Evolutionary conservation across 148 eudicot species (phyloP).

Genomic region (Beta vulgaris): DNA sequence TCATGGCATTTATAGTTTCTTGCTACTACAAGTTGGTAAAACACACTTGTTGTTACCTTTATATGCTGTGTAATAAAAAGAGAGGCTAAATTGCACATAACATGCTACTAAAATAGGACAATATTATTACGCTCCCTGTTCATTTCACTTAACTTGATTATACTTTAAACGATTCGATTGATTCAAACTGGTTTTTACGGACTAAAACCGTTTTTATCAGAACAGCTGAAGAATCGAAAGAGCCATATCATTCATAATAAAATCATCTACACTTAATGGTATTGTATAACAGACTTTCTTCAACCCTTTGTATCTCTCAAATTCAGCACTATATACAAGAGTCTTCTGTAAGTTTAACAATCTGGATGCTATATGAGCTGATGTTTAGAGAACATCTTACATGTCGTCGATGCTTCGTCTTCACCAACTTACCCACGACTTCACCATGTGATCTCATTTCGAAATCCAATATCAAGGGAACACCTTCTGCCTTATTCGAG

Average conservation of each 20-base stretch:
- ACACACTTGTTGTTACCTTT: not conserved
- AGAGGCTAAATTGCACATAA: no score
- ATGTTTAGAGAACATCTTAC: constrained; percentile 45
- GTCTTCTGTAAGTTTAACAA: constrained; percentile 31
- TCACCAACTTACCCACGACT: constrained; percentile 56
- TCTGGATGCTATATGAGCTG: constrained; percentile 22
- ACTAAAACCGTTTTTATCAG: no score
- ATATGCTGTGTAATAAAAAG: no score
- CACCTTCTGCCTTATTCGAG: constrained; percentile 20
- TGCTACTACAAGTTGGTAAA: no score
- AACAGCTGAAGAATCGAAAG: not conserved
- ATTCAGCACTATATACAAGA: constrained; percentile 31
- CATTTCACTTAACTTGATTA: no score
- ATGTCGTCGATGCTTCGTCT: constrained; percentile 40
- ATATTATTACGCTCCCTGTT: no score
- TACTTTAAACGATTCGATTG: no score
- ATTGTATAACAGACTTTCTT: not conserved
- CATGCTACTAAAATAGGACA: no score
- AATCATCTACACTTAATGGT: not conserved
- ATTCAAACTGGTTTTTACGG: no score
- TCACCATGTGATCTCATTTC: constrained; percentile 44
- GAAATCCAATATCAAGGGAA: constrained; percentile 57
- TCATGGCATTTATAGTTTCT: not conserved
- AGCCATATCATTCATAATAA: not conserved
- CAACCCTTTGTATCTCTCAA: not conserved